A percentile compares a stretch with the other conserved stretches of the same genome.
Evolutionary conservation across 2,329 filamentous ascomycete genomes (phyloP).

Genomic region (Whalleya microplaca): DNA sequence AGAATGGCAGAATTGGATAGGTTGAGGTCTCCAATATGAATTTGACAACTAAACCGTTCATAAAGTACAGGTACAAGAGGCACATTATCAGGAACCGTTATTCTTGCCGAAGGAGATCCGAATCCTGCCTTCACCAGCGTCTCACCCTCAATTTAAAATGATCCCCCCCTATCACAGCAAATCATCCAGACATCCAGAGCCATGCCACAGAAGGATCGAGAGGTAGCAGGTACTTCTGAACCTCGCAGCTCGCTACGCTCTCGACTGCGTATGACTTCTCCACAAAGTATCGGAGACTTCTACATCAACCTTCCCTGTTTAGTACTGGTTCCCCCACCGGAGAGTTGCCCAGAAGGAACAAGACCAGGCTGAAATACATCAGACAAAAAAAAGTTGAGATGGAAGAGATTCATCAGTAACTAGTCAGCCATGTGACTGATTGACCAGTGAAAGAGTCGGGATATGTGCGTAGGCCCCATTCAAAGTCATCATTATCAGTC

Average conservation of each 20-base stretch:
- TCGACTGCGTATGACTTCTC: conserved; percentile 10
- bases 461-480: background rate
- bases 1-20: no score
- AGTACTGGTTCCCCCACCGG: conserved; percentile 10
- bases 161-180: background rate
- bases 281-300: conserved; percentile 18
- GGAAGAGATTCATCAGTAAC: background rate
- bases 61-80: background rate
- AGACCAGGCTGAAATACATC: conserved; percentile 1
- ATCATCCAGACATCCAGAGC: background rate
- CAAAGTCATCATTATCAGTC: background rate
- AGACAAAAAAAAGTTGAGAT: background rate
- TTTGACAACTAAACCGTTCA: background rate
- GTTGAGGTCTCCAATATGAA: background rate
- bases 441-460: background rate
- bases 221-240: background rate
- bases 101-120: background rate
- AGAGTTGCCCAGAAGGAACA: conserved; percentile 18
- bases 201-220: background rate
- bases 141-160: background rate
- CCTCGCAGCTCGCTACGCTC: conserved; percentile 5
- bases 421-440: background rate
- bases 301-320: conserved; percentile 14
- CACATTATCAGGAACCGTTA: background rate
- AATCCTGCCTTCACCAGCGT: background rate